Percentiles rank a stretch among this genome's conserved stretches.
Evolutionary conservation across 495 filamentous ascomycete species (phyloP).

Genomic region (Glonium stellatum): DNA sequence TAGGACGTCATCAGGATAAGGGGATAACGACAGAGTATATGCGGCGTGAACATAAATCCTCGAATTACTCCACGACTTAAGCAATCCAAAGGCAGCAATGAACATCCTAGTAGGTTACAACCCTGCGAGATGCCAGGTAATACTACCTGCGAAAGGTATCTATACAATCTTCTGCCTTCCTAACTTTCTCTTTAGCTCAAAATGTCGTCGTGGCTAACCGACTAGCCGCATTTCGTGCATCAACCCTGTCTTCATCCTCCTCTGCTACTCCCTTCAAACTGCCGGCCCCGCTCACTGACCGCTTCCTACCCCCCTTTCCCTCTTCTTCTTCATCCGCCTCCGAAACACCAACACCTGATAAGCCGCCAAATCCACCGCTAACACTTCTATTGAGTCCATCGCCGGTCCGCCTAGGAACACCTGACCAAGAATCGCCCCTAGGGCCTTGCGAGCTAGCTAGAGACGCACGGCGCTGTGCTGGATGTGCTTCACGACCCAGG

Average conservation of each 20-base stretch:
- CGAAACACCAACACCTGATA: slow-evolving; percentile 7
- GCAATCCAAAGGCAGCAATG: no score
- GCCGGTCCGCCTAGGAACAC: slow-evolving; percentile 71
- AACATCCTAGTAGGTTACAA: no score
- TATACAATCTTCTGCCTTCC: slow-evolving; percentile 1
- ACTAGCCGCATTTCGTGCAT: slow-evolving; percentile 91
- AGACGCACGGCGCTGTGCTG: slow-evolving; percentile 64
- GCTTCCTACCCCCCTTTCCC: slow-evolving; percentile 47
- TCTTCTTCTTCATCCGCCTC: slow-evolving; percentile 42
- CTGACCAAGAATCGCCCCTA: slow-evolving; percentile 95
- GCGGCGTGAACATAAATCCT: no score
- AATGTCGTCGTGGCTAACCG: slow-evolving; percentile 91
- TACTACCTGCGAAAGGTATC: not conserved
- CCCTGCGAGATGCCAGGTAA: not conserved
- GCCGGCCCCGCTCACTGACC: slow-evolving; percentile 52
- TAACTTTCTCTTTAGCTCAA: slow-evolving; percentile 33
- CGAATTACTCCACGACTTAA: no score
- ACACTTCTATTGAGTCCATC: slow-evolving; percentile 71
- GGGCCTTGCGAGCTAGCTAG: slow-evolving; percentile 83
- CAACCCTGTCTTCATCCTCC: slow-evolving; percentile 89
- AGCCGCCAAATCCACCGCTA: slow-evolving; percentile 56
- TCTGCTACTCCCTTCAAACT: slow-evolving; percentile 57
- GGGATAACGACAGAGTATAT: no score
- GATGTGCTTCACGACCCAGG: slow-evolving; percentile 81
- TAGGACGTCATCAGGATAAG: no score